phyloP scores from a whole-genome alignment of 1,284 basidiomycete genomes.

The Ustilago xerochloae region DNA sequence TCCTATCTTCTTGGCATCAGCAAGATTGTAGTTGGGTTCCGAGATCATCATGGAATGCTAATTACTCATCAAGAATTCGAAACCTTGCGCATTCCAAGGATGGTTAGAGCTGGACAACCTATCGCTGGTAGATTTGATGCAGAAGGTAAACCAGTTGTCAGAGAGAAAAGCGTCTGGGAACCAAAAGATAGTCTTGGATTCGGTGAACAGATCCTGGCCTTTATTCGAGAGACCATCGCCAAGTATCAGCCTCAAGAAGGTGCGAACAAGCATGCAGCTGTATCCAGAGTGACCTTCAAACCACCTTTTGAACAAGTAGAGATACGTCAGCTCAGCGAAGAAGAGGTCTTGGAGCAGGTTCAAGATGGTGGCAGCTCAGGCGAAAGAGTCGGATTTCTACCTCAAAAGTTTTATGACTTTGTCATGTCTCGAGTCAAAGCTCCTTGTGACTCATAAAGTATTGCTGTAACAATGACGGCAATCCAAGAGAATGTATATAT shows the following conservation, averaged over 20 bases:
- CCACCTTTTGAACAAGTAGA: constrained; percentile 47
- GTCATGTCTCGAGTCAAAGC: constrained; percentile 13
- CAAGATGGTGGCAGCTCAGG: constrained; percentile 32
- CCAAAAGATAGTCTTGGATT: constrained; percentile 80
- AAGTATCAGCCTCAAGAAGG: neutral
- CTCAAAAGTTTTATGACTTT: constrained; percentile 47
- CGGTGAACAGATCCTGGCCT: constrained; percentile 76
- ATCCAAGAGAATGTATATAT: no score
- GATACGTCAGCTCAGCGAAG: constrained; percentile 5
- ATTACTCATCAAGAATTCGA: constrained; percentile 64
- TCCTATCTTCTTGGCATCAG: constrained; percentile 91
- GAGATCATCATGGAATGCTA: constrained; percentile 77
- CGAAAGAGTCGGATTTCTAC: constrained; percentile 51
- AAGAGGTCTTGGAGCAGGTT: constrained; percentile 32
- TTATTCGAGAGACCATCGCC: constrained; percentile 70
- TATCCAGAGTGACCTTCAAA: constrained; percentile 54
- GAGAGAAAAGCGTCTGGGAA: constrained; percentile 82
- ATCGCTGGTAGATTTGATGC: constrained; percentile 77
- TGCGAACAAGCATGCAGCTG: constrained; percentile 34
- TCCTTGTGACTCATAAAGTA: neutral
- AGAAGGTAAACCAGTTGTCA: constrained; percentile 74
- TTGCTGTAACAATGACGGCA: no score
- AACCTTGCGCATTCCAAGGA: constrained; percentile 67
- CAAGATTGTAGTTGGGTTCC: constrained; percentile 86
- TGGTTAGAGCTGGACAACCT: constrained; percentile 53